phyloP scores from a whole-genome alignment of 805 yeast species.

The Candida orba region DNA sequence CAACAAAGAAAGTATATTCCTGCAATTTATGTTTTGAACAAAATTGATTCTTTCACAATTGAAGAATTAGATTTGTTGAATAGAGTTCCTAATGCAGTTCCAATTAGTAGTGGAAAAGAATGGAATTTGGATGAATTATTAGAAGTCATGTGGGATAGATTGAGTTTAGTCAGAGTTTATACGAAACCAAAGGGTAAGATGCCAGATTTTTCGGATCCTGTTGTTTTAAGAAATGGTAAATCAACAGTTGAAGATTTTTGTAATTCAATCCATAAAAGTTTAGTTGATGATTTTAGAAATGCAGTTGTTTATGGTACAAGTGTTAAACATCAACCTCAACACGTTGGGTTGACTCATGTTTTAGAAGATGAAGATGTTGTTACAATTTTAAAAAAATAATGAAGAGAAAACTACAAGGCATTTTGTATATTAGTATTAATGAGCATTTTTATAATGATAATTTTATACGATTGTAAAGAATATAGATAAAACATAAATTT shows the following conservation, averaged over 20 bases:
- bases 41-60: slow-evolving; percentile 89
- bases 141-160: slow-evolving; percentile 91
- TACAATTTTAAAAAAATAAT: slow-evolving; percentile 73
- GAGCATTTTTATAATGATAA: neutral
- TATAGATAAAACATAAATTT: too few species aligned
- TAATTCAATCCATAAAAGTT: slow-evolving; percentile 89
- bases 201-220: slow-evolving; percentile 95
- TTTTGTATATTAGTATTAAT: slow-evolving; percentile 1
- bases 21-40: slow-evolving; percentile 89
- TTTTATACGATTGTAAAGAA: too few species aligned
- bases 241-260: slow-evolving; percentile 93
- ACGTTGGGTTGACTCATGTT: slow-evolving; percentile 79
- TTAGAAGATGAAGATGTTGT: slow-evolving; percentile 96
- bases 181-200: slow-evolving; percentile 93
- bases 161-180: slow-evolving; percentile 88
- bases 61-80: slow-evolving; percentile 87
- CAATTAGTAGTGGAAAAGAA: slow-evolving; percentile 90
- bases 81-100: slow-evolving; percentile 95
- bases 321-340: slow-evolving; percentile 97
- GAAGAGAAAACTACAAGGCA: neutral
- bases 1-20: slow-evolving; percentile 91
- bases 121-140: slow-evolving; percentile 96
- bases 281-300: slow-evolving; percentile 87
- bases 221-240: slow-evolving; percentile 76
- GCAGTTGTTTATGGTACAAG: slow-evolving; percentile 92